Evolutionary conservation across 441 rosid species (phyloP).

Genomic region (Erodium moschatum): DNA sequence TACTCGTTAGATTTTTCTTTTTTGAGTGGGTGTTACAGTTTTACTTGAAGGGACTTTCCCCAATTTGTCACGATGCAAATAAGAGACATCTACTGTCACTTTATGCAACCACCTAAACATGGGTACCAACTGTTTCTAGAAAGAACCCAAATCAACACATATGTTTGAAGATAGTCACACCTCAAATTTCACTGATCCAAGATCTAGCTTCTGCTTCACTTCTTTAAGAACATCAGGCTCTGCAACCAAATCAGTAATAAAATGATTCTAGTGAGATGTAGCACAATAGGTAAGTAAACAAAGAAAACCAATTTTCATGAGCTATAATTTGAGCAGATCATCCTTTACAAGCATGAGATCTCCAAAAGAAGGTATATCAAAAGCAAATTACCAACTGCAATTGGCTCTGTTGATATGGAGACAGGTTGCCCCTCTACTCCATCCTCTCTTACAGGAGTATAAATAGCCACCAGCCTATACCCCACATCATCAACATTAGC

Average conservation of each 20-base stretch:
- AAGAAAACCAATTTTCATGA: background rate
- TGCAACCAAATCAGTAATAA: slow-evolving; percentile 28
- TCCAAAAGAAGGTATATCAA: background rate
- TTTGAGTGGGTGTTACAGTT: too few species aligned
- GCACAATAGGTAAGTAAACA: background rate
- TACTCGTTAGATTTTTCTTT: too few species aligned
- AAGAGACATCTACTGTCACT: too few species aligned
- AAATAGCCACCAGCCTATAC: slow-evolving; percentile 80
- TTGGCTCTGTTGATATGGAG: slow-evolving; percentile 88
- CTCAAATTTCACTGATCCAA: slow-evolving; percentile 93
- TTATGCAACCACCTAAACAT: too few species aligned
- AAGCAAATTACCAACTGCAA: slow-evolving; percentile 67
- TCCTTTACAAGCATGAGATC: slow-evolving; percentile 4
- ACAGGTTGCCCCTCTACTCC: slow-evolving; percentile 93
- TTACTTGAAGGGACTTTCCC: too few species aligned
- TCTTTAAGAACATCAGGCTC: slow-evolving; percentile 91
- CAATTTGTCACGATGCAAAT: too few species aligned
- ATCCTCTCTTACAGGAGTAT: slow-evolving; percentile 89
- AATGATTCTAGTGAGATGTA: background rate
- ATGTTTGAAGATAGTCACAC: slow-evolving; percentile 30
- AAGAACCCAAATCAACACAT: background rate
- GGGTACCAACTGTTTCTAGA: background rate
- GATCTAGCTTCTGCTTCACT: slow-evolving; percentile 85
- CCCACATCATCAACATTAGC: slow-evolving; percentile 99
- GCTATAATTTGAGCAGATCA: background rate